Percentiles rank a stretch among this genome's conserved stretches.
Evolutionary conservation across 2,329 filamentous ascomycete genomes (phyloP).

Genomic region (Chrysoporthe austroafricana): DNA sequence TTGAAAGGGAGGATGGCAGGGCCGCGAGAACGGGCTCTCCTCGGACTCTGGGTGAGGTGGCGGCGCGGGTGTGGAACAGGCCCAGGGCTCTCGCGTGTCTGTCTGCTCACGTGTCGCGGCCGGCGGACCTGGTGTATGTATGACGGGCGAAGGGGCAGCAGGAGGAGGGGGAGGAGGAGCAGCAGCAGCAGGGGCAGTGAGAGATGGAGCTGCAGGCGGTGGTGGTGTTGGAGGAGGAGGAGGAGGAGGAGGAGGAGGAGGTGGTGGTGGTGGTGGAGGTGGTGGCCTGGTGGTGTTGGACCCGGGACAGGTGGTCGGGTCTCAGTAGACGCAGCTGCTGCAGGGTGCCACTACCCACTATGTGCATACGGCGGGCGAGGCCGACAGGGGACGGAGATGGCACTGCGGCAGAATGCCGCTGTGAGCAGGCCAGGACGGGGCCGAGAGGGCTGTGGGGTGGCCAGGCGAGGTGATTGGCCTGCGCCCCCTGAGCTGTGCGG

Average conservation of each 20-base stretch:
- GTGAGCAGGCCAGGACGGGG: too few relatives aligned
- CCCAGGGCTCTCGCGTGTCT: background rate
- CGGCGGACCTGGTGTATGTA: background rate
- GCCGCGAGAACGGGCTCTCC: slow-evolving; percentile 11
- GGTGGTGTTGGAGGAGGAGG: background rate
- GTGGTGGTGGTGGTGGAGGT: background rate
- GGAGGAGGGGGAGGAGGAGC: background rate
- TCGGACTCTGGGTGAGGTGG: slow-evolving; percentile 6
- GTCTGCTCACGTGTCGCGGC: background rate
- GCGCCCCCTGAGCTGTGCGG: background rate
- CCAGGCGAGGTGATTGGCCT: slow-evolving; percentile 4
- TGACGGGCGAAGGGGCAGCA: background rate
- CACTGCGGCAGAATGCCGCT: background rate
- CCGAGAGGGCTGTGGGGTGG: too few relatives aligned
- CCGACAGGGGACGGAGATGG: slow-evolving; percentile 9
- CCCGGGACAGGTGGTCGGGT: background rate
- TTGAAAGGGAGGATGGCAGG: background rate
- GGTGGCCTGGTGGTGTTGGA: too few relatives aligned
- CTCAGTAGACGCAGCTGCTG: background rate
- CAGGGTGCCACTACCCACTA: background rate
- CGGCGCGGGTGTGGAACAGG: slow-evolving; percentile 8
- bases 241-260: background rate
- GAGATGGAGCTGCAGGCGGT: slow-evolving; percentile 1
- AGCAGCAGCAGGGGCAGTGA: slow-evolving; percentile 14
- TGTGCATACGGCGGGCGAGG: slow-evolving; percentile 5